These are phyloP conservation scores for Parathielavia appendiculata DNA, from an alignment of 495 filamentous ascomycete species.

Conservation along the genomic window DNA sequence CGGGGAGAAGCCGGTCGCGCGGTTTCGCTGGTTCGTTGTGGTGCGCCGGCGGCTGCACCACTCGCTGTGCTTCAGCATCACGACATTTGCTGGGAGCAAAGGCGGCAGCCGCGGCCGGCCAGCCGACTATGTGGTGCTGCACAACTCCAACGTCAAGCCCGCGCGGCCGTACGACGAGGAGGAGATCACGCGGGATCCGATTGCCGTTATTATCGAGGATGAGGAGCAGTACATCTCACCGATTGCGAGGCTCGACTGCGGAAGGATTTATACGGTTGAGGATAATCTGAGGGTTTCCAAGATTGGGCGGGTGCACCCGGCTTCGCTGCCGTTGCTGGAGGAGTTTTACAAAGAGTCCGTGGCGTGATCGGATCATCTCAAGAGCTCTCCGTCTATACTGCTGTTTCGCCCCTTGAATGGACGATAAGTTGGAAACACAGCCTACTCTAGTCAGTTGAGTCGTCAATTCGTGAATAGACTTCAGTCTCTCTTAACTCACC, in stretches of 20 bases:
- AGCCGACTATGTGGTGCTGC: constrained; percentile 29
- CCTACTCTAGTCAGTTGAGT: neutral
- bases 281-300: constrained; percentile 30
- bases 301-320: constrained; percentile 30
- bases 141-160: constrained; percentile 21
- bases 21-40: constrained; percentile 34
- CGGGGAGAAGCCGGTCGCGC: constrained; percentile 22
- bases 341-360: constrained; percentile 26
- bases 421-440: neutral
- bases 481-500: too few relatives aligned
- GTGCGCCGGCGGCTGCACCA: constrained; percentile 27
- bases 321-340: constrained; percentile 21
- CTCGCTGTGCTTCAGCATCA: constrained; percentile 34
- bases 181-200: constrained; percentile 22
- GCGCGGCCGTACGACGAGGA: constrained; percentile 25
- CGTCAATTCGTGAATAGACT: too few relatives aligned
- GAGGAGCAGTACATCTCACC: constrained; percentile 30
- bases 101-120: constrained; percentile 13
- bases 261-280: constrained; percentile 34
- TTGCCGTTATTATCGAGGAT: constrained; percentile 33
- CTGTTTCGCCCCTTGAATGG: neutral
- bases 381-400: neutral
- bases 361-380: neutral
- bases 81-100: constrained; percentile 17
- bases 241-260: constrained; percentile 30